Evolutionary conservation across 208 protist species (phyloP).

Genomic region (Acanthamoeba pearcei): DNA sequence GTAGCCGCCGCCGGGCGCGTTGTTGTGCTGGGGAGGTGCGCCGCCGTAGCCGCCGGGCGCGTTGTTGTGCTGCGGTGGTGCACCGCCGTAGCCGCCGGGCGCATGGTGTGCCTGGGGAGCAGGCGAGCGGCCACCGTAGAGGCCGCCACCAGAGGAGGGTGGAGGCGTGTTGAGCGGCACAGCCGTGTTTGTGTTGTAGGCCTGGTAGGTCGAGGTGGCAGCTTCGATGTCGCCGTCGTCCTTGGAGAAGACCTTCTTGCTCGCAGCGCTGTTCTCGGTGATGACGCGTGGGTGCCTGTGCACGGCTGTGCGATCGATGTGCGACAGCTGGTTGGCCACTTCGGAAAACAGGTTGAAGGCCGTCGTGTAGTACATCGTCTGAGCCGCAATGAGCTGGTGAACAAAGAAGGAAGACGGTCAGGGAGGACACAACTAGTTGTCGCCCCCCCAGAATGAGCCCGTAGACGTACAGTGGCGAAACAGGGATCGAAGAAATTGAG

Average conservation of each 20-base stretch:
- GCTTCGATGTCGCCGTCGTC: slow-evolving; percentile 36
- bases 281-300: slow-evolving; percentile 70
- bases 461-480: slow-evolving; percentile 30
- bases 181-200: slow-evolving; percentile 48
- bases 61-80: background rate
- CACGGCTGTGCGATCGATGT: slow-evolving; percentile 68
- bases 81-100: background rate
- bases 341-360: background rate
- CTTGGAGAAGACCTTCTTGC: slow-evolving; percentile 69
- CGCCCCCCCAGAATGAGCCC: background rate
- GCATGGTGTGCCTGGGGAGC: background rate
- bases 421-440: background rate
- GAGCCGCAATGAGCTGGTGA: slow-evolving; percentile 20
- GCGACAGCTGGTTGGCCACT: background rate
- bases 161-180: slow-evolving; percentile 23
- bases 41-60: background rate
- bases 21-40: background rate
- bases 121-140: background rate
- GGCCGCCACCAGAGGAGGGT: background rate
- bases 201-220: slow-evolving; percentile 57
- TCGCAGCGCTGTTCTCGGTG: slow-evolving; percentile 40
- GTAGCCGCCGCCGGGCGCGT: background rate
- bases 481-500: slow-evolving; percentile 57
- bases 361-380: slow-evolving; percentile 47
- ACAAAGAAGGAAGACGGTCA: no score